phyloP scores from a whole-genome alignment of 768 basidiomycete species.

The Lepiota venenata region DNA sequence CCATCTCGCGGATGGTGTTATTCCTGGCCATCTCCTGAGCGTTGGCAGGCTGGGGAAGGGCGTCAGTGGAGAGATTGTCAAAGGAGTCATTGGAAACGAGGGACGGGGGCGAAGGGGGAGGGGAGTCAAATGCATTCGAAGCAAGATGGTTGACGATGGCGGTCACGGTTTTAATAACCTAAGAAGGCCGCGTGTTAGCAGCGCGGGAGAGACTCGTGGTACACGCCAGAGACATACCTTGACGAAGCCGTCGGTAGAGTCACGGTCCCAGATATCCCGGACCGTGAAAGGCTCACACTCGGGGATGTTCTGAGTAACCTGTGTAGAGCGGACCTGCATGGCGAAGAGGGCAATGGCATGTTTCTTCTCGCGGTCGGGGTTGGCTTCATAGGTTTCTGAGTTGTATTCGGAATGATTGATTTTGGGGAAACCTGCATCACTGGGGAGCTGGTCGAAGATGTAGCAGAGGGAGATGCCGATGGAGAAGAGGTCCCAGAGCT shows the following conservation, averaged over 20 bases:
- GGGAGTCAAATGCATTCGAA: conserved; percentile 59
- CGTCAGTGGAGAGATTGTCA: conserved; percentile 52
- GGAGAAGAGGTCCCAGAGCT: conserved; percentile 93
- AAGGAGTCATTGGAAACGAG: conserved; percentile 55
- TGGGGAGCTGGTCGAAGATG: conserved; percentile 89
- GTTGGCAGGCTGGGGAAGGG: conserved; percentile 41
- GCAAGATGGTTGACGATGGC: conserved; percentile 80
- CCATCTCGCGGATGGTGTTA: conserved; percentile 83
- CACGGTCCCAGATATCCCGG: conserved; percentile 85
- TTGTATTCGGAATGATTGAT: conserved; percentile 66
- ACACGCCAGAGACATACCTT: conserved; percentile 56
- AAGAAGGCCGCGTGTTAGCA: conserved; percentile 6
- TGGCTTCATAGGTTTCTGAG: conserved; percentile 57
- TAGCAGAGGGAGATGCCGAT: conserved; percentile 93
- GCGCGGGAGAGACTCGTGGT: conserved; percentile 9
- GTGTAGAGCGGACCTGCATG: conserved; percentile 76
- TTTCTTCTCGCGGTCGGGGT: conserved; percentile 85
- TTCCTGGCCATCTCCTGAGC: conserved; percentile 67
- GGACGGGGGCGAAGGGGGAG: conserved; percentile 55
- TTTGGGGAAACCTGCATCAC: conserved; percentile 53
- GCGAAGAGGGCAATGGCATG: conserved; percentile 88
- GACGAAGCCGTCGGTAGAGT: conserved; percentile 91
- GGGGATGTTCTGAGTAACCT: conserved; percentile 55
- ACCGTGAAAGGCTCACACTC: conserved; percentile 85
- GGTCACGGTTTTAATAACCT: conserved; percentile 91